Conservation (phyloP, 2,329 filamentous ascomycete genomes). For the Onygena corvina region DNA sequence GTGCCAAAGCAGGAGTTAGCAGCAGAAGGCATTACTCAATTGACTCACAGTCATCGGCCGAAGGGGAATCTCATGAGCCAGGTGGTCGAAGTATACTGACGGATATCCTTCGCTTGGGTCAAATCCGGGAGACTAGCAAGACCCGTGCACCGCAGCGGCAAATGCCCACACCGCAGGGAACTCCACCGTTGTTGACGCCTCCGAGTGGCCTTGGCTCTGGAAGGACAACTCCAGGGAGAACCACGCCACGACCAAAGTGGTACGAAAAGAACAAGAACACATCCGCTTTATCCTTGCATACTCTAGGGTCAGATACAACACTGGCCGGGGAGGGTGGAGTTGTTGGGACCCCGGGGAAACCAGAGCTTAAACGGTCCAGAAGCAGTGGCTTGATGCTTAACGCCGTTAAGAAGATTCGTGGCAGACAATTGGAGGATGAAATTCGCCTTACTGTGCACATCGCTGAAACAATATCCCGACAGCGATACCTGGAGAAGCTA, state of each 20-base stretch:
- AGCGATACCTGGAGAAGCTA: constrained; percentile 71
- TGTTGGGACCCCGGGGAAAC: background rate
- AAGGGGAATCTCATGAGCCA: background rate
- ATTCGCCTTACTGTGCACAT: constrained; percentile 50
- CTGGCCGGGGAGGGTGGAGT: background rate
- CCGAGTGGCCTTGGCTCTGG: constrained; percentile 11
- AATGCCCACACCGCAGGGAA: background rate
- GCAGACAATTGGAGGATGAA: constrained; percentile 32
- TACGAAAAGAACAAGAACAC: constrained; percentile 32
- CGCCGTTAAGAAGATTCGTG: constrained; percentile 17
- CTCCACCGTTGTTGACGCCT: constrained; percentile 12
- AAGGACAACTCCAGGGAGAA: background rate
- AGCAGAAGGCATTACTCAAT: background rate
- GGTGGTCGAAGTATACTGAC: background rate
- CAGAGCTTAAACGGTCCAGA: constrained; percentile 26
- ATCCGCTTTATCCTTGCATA: constrained; percentile 23
- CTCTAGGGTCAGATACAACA: constrained; percentile 13
- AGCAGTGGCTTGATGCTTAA: constrained; percentile 26
- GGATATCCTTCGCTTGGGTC: constrained; percentile 8
- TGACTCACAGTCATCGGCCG: background rate
- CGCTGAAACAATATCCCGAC: constrained; percentile 60
- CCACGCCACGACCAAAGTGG: constrained; percentile 22
- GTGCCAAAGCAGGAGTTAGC: background rate
- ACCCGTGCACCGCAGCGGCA: background rate
- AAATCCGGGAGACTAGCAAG: constrained; percentile 22